Base-by-base conservation (phyloP, 257 asterid genomes). In the Fraxinus anomala region DNA sequence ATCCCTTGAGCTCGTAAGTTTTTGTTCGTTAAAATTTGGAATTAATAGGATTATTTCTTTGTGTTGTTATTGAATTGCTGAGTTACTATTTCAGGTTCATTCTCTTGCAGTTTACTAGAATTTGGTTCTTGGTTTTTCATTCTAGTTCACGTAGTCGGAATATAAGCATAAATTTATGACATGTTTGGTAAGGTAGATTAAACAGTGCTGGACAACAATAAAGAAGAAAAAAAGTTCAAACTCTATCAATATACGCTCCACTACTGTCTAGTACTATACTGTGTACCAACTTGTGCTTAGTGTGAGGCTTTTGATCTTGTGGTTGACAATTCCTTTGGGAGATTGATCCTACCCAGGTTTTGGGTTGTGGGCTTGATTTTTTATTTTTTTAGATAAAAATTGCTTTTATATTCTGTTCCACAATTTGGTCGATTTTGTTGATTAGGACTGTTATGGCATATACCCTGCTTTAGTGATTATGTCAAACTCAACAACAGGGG, bases 341-440 rank as follows among this genome's bases (percentile, higher is more conserved):
- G 69, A 63, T 63, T 63, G 17, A 8, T 24, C 19, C 6, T 24
- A 61, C 68, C 68, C 14, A 21, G 31, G 5, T 9, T 63, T 63
- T 2, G 8, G 19, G 19, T 23, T 24, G 69, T 24, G 17, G 33
- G 14, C 33, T 63, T 63, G 34, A 61, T 61, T 23, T 2, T 6
- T 23, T 61, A 9, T 61, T 39, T 39, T 61, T 2, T 61, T 24
- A 8, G 49, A 47, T 31, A 30, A 56, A 76, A 76, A 23, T 11
- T 44, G 11, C 72, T 61, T 70, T 59, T 39, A 73, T 28, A 73
- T 74, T 73, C 65, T 74, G 28, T 54, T 51, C 49, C 69, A 63
- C 69, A 23, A 24, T 63, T 23, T 63, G 34, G 34, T 63, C 8
- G 6, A 24, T 63, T 44, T 51, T 77, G 19, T 4, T 14, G 67